Evolutionary conservation across 345 rosid genomes (phyloP).

Genomic region (Populus alba): DNA sequence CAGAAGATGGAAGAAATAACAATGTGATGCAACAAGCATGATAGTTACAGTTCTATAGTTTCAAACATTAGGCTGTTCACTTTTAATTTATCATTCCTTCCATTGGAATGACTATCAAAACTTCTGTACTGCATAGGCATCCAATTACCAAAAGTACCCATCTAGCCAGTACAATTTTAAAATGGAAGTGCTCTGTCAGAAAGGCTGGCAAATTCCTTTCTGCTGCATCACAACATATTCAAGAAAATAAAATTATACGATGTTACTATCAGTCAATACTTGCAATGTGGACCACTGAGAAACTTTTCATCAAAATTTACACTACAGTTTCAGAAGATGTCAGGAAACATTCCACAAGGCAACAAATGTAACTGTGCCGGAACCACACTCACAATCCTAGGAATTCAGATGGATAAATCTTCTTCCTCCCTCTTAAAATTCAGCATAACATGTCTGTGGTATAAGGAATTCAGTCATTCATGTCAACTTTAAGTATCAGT

Average conservation of each 20-base stretch:
- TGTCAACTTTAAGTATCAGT: background rate
- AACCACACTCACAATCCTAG: background rate
- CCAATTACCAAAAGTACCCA: background rate
- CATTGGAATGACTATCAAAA: background rate
- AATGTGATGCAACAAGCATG: conserved; percentile 3
- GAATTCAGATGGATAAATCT: background rate
- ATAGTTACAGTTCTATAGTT: background rate
- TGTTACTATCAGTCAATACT: background rate
- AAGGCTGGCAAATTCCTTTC: background rate
- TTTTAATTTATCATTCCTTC: background rate
- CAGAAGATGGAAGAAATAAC: conserved; percentile 9
- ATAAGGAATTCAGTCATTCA: background rate
- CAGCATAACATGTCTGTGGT: background rate
- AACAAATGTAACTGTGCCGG: background rate
- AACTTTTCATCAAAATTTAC: background rate
- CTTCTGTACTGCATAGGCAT: background rate
- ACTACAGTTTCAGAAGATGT: background rate
- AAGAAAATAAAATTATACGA: background rate
- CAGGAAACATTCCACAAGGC: background rate
- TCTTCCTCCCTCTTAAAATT: background rate
- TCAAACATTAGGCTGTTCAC: background rate
- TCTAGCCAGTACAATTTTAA: background rate
- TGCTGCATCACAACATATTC: background rate
- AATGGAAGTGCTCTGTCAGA: background rate
- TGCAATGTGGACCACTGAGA: background rate